Conservation (phyloP, 192 early-diverging fungal genomes). For the Coemansia asiatica region DNA sequence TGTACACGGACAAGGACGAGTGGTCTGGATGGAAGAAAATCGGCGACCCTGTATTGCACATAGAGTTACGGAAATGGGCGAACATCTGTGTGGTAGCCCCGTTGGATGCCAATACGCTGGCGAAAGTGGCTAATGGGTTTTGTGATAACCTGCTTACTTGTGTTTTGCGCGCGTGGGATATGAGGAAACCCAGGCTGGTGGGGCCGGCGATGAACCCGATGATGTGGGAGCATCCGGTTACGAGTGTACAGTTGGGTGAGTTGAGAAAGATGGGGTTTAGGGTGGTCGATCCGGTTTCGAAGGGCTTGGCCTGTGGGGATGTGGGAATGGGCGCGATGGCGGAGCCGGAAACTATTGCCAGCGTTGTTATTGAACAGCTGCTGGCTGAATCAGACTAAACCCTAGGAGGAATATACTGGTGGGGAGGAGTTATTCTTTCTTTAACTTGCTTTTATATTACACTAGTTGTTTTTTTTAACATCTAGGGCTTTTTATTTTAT, state of each 20-base stretch:
- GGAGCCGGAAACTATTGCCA: conserved; percentile 65
- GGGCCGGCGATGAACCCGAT: conserved; percentile 97
- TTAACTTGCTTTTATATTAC: not conserved
- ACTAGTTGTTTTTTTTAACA: not conserved
- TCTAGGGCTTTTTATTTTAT: not conserved
- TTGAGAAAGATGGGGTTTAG: conserved; percentile 62
- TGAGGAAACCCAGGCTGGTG: conserved; percentile 66
- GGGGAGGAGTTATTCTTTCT: not conserved
- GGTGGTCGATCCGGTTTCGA: conserved; percentile 77
- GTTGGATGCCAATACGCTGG: conserved; percentile 91
- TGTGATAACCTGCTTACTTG: conserved; percentile 95
- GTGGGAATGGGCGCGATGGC: conserved; percentile 90
- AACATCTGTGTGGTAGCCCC: conserved; percentile 87
- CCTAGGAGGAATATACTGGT: not conserved
- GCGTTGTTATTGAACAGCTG: conserved; percentile 30
- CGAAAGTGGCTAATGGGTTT: conserved; percentile 84
- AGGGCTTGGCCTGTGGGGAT: conserved; percentile 91
- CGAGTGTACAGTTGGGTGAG: conserved; percentile 64
- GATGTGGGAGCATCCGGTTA: conserved; percentile 96
- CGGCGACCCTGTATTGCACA: conserved; percentile 91
- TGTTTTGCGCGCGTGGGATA: conserved; percentile 87
- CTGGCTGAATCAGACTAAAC: not conserved
- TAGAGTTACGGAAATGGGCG: conserved; percentile 92
- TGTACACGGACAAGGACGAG: conserved; percentile 83
- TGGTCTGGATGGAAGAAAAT: conserved; percentile 85